A percentile compares a stretch with the other conserved stretches of the same genome.
These are phyloP conservation scores for Globisporangium recalcitrans DNA, from an alignment of 352 stramenopile species.

Conservation along the genomic window DNA sequence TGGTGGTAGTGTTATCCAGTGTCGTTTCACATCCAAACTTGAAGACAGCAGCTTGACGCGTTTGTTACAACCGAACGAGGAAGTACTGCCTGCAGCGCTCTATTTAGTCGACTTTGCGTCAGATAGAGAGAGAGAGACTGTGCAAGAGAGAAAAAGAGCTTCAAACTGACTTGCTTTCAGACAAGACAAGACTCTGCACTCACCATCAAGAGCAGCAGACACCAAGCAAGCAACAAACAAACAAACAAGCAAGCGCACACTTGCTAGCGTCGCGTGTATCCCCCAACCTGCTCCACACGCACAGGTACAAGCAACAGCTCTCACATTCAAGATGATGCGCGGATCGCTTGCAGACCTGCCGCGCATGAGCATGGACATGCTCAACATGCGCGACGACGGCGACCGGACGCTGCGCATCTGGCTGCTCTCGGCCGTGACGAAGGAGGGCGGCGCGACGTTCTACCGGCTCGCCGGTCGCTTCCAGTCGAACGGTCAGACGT, in stretches of 20 bases:
- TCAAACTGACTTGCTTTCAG: neutral
- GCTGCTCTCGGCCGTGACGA: slow-evolving; percentile 51
- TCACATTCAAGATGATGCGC: slow-evolving; percentile 21
- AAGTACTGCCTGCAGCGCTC: neutral
- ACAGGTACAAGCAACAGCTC: neutral
- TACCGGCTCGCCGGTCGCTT: slow-evolving; percentile 73
- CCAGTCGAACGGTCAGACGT: slow-evolving; percentile 55
- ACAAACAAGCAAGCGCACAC: neutral
- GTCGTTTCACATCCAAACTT: neutral
- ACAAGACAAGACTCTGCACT: neutral
- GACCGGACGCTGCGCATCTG: slow-evolving; percentile 58
- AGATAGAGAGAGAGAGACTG: neutral
- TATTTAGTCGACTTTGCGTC: neutral
- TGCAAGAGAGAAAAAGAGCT: neutral
- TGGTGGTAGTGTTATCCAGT: no score
- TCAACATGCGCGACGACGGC: slow-evolving; percentile 40
- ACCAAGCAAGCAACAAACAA: neutral
- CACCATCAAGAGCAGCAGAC: neutral
- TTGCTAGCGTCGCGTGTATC: neutral
- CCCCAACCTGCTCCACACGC: neutral
- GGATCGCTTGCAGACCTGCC: slow-evolving; percentile 26
- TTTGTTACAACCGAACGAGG: neutral
- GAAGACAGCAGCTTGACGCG: neutral
- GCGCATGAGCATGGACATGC: slow-evolving; percentile 48
- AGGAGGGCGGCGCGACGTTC: slow-evolving; percentile 46